A percentile compares a stretch with the other conserved stretches of the same genome.
These are phyloP conservation scores for Syzygium aromaticum DNA, from an alignment of 345 rosid genomes.

Conservation along the genomic window DNA sequence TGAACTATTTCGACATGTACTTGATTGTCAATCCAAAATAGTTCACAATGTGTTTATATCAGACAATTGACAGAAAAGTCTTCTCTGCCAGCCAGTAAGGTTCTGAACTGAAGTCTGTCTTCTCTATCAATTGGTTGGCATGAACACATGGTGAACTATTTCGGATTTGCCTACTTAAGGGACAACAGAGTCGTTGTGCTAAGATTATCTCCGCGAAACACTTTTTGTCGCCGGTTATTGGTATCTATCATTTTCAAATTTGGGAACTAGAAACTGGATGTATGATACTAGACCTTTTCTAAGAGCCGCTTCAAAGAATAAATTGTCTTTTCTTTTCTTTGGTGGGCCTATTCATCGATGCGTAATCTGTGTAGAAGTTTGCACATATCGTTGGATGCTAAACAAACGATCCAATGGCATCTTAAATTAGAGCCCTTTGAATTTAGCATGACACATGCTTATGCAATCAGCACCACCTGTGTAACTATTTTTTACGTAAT, in stretches of 20 bases:
- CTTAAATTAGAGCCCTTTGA: not conserved
- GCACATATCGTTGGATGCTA: not conserved
- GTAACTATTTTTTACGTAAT: not conserved
- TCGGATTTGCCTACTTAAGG: not conserved
- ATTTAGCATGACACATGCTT: not conserved
- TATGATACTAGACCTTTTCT: not conserved
- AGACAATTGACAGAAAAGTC: not conserved
- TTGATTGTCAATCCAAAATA: not conserved
- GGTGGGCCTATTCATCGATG: too few species aligned
- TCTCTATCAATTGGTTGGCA: not conserved
- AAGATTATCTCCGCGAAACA: too few species aligned
- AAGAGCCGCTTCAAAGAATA: too few species aligned
- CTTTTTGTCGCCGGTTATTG: too few species aligned
- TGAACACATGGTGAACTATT: not conserved
- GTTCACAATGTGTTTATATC: not conserved
- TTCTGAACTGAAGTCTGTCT: not conserved
- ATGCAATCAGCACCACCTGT: not conserved
- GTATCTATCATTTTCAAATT: not conserved
- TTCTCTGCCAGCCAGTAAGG: not conserved
- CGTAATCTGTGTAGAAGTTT: not conserved
- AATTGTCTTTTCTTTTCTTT: too few species aligned
- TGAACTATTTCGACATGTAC: not conserved
- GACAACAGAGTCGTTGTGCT: too few species aligned
- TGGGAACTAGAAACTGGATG: not conserved
- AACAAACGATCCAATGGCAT: not conserved